Conservation (phyloP, 345 rosid species). For the Combretum micranthum region DNA sequence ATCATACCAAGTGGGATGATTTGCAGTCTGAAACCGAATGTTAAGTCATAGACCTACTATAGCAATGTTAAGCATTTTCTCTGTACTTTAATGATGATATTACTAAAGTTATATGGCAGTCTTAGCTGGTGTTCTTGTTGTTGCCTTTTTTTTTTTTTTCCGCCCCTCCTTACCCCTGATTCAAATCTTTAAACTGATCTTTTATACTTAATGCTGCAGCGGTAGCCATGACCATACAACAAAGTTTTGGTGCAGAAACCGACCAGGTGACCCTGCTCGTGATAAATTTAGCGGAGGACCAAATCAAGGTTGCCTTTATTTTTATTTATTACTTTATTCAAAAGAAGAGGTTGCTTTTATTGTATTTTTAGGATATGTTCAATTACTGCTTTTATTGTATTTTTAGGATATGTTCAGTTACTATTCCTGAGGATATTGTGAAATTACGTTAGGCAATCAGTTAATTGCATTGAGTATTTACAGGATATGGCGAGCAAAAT, state of each 20-base stretch:
- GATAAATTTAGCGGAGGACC: constrained; percentile 67
- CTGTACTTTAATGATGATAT: no score
- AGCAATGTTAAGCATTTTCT: no score
- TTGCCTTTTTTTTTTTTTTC: constrained; percentile 6
- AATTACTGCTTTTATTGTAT: not conserved
- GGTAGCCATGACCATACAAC: constrained; percentile 96
- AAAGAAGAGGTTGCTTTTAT: no score
- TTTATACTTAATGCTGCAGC: constrained; percentile 44
- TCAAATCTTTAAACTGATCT: constrained; percentile 13
- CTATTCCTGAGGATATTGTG: not conserved
- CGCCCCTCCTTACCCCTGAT: constrained; percentile 4
- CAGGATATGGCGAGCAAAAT: constrained; percentile 86
- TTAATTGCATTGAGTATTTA: not conserved
- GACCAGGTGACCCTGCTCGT: constrained; percentile 89
- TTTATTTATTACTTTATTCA: no score
- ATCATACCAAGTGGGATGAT: no score
- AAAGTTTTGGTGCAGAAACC: constrained; percentile 97
- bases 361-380: no score
- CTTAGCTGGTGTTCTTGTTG: constrained; percentile 2
- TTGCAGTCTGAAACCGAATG: no score
- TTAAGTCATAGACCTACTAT: no score
- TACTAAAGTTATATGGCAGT: not conserved
- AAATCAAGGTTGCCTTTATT: constrained; percentile 51
- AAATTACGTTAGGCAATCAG: not conserved
- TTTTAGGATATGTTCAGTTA: not conserved